Percentiles rank a stretch among this genome's conserved stretches.
Conservation (phyloP, 306 rosid genomes). For the Trifolium repens region DNA sequence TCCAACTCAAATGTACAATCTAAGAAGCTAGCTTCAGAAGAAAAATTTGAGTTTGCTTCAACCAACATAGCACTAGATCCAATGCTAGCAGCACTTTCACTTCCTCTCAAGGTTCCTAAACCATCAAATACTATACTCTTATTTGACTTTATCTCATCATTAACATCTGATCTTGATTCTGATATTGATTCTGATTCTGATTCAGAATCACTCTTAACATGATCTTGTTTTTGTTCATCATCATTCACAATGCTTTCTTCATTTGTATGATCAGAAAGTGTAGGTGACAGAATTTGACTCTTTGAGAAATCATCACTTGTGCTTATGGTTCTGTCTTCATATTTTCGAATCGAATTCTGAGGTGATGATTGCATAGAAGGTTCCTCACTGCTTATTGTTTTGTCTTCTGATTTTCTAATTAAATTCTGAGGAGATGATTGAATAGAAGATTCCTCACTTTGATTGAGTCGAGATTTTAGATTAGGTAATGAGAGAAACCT, state of each 20-base stretch:
- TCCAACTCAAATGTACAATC: constrained; percentile 51
- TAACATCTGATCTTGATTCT: constrained; percentile 42
- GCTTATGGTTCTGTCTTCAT: constrained; percentile 28
- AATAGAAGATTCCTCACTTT: constrained; percentile 47
- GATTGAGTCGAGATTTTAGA: constrained; percentile 50
- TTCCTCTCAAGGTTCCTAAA: constrained; percentile 26
- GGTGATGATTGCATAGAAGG: constrained; percentile 33
- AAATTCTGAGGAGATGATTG: constrained; percentile 42
- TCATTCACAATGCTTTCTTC: constrained; percentile 41
- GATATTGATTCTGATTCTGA: constrained; percentile 34
- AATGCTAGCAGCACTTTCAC: constrained; percentile 13
- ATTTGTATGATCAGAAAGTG: constrained; percentile 10
- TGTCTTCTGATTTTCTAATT: constrained; percentile 32
- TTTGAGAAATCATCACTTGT: constrained; percentile 40
- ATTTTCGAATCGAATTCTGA: constrained; percentile 29
- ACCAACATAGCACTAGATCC: constrained; percentile 26
- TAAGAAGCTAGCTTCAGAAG: constrained; percentile 50
- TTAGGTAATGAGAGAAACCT: constrained; percentile 75
- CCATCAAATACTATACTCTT: constrained; percentile 38
- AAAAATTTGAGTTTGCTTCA: constrained; percentile 44
- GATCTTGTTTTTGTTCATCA: constrained; percentile 30
- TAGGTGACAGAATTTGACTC: constrained; percentile 22
- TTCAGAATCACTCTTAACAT: constrained; percentile 32
- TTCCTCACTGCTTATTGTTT: neutral
- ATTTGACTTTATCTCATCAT: constrained; percentile 32